phyloP scores from a whole-genome alignment of 495 filamentous ascomycete genomes.

The Trichoderma gamsii region DNA sequence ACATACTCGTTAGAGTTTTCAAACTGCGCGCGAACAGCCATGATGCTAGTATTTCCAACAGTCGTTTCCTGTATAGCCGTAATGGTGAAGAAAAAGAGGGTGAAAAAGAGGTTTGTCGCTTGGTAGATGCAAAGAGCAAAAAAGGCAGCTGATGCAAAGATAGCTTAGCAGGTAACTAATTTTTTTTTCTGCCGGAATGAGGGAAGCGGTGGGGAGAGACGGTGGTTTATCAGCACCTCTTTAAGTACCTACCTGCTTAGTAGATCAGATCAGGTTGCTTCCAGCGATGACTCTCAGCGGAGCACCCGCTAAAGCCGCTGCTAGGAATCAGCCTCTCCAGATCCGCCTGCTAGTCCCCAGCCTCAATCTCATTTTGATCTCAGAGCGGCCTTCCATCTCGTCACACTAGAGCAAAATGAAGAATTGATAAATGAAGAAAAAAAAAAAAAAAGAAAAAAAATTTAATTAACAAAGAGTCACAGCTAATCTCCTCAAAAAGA shows the following conservation, averaged over 20 bases:
- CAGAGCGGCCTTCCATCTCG: neutral
- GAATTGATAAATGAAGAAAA: neutral
- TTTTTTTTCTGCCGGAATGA: constrained; percentile 13
- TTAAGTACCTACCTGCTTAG: neutral
- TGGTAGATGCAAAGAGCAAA: neutral
- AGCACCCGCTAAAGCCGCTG: neutral
- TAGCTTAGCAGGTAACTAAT: neutral
- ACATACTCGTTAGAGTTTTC: constrained; percentile 97
- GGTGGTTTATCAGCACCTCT: neutral
- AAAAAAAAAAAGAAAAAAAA: neutral
- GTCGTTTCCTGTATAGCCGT: neutral
- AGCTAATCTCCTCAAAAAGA: neutral
- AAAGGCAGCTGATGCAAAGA: neutral
- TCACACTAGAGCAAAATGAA: too few relatives aligned
- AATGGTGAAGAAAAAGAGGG: neutral
- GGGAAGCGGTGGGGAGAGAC: neutral
- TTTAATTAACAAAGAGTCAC: neutral
- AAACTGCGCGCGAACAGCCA: constrained; percentile 86
- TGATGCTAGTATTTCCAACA: constrained; percentile 29
- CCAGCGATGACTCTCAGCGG: constrained; percentile 1
- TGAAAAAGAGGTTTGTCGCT: neutral
- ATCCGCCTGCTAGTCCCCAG: neutral
- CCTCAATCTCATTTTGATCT: neutral
- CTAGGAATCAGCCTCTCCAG: neutral
- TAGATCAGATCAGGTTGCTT: neutral